Conservation (phyloP, 495 filamentous ascomycete species). For the Penicillium odoratum region DNA sequence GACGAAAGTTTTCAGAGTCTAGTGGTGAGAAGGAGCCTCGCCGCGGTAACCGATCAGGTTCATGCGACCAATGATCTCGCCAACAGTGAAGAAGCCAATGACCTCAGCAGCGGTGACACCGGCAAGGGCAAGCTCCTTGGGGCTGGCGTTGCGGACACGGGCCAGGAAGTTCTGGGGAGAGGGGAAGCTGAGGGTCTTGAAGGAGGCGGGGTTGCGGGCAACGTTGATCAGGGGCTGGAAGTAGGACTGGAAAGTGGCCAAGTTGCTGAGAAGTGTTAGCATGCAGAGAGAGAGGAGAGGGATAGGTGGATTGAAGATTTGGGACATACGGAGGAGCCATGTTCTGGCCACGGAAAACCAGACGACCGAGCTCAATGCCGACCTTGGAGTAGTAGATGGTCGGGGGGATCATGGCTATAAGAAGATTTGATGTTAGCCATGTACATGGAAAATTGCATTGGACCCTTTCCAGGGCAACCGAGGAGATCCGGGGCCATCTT, state of each 20-base stretch:
- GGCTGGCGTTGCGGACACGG: constrained; percentile 66
- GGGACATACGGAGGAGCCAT: constrained; percentile 89
- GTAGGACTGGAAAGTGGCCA: constrained; percentile 83
- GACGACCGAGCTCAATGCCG: constrained; percentile 77
- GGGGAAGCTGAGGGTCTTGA: constrained; percentile 42
- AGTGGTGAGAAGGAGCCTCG: constrained; percentile 62
- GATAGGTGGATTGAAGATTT: not conserved
- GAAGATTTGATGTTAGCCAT: constrained; percentile 29
- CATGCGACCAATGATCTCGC: constrained; percentile 91
- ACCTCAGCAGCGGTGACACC: constrained; percentile 83
- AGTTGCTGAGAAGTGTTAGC: constrained; percentile 52
- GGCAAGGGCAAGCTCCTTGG: constrained; percentile 62
- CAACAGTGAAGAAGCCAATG: constrained; percentile 95
- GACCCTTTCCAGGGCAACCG: constrained; percentile 22
- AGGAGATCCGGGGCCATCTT: constrained; percentile 14
- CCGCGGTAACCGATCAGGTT: constrained; percentile 94
- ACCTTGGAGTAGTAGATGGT: constrained; percentile 90
- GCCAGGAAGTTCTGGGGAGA: constrained; percentile 56
- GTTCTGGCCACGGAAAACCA: constrained; percentile 84
- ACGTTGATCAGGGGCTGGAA: constrained; percentile 71
- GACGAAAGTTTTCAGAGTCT: constrained; percentile 26
- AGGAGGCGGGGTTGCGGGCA: constrained; percentile 62
- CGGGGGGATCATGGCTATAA: constrained; percentile 77
- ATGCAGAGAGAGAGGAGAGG: constrained; percentile 1
- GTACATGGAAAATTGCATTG: constrained; percentile 1